Base-by-base conservation (phyloP, 228 moss, liverwort and hornwort species). In the Sphagnum magellanicum region DNA sequence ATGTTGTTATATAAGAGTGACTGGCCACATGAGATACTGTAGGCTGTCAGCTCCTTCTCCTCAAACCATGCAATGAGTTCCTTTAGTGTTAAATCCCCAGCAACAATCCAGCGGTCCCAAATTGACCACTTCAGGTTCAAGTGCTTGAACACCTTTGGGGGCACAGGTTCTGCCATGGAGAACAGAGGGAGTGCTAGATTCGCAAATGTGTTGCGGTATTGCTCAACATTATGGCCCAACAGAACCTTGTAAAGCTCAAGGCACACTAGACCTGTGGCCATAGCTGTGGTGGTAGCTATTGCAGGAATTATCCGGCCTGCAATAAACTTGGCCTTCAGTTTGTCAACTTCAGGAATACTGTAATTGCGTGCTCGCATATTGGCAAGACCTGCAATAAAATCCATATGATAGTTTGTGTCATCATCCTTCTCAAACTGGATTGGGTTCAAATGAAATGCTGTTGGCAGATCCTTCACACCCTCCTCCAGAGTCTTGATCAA, bases 321-420 rank as follows among this genome's bases (percentile, higher is more conserved):
- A n/a, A 97, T 97, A 17, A 97, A 97, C 78, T 97, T 97, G 6
- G 97, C 97, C 75, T 97, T 97, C 58, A 97, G 91, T 67, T 93
- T 97, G 78, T 97, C 97, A 50, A 97, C 97, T 81, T 97, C 97
- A 8, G 93, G 91, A 50, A 97, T 90, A 71, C 97, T 84, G 74
- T 97, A 97, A 68, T 97, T 97, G 51, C 97, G 88, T 12, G 97
- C 97, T 4, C 97, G 88, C 93, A 97, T 93, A 16, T 97, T 97
- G 46, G 97, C 97, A 0, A 97, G 85, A 0, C 97, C 97, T 4
- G 97, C 90, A 52, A 97, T 97, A 65, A 97, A 76, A 75, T 97
- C 97, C 97, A 97, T 97, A 52, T 97, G 97, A 69, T 83, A 97
- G 74, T 97, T 97, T 11, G 89, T 83, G 67, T 97, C 97, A 55